phyloP scores from a whole-genome alignment of 345 rosid species.

The Limnanthes douglasii region DNA sequence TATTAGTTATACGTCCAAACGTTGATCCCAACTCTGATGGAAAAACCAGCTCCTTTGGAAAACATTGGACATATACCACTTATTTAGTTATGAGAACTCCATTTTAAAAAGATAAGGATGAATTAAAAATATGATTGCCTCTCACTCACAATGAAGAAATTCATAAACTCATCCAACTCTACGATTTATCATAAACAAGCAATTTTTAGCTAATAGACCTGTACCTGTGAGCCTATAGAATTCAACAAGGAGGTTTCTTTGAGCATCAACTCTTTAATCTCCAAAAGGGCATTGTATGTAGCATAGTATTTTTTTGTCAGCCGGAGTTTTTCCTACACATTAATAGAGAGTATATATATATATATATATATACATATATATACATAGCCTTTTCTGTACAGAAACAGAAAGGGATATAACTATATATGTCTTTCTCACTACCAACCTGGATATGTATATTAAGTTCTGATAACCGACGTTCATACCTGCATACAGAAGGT shows the following conservation, averaged over 20 bases:
- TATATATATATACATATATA: too few species aligned
- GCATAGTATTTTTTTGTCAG: constrained; percentile 71
- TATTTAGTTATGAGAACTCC: too few species aligned
- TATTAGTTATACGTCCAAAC: too few species aligned
- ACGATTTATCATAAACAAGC: not conserved
- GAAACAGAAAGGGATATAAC: constrained; percentile 8
- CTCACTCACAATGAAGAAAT: too few species aligned
- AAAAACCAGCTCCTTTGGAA: too few species aligned
- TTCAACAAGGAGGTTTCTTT: constrained; percentile 73
- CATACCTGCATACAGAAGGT: constrained; percentile 43
- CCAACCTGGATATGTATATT: constrained; percentile 64
- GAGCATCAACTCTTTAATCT: constrained; percentile 73
- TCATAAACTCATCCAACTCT: too few species aligned
- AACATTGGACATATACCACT: too few species aligned
- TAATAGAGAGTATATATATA: too few species aligned
- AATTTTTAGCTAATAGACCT: constrained; percentile 3
- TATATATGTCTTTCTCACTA: constrained; percentile 2
- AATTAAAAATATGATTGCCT: too few species aligned
- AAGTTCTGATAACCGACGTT: constrained; percentile 56
- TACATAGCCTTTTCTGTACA: too few species aligned
- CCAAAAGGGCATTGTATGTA: constrained; percentile 72
- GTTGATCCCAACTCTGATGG: too few species aligned
- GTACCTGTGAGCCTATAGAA: constrained; percentile 75
- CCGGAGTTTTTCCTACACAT: constrained; percentile 52
- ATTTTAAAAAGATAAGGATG: too few species aligned